Evolutionary conservation across 129 eudicot genomes (phyloP), one percentile per base, ranked within the genome.

Genomic region (Tagetes erecta): DNA sequence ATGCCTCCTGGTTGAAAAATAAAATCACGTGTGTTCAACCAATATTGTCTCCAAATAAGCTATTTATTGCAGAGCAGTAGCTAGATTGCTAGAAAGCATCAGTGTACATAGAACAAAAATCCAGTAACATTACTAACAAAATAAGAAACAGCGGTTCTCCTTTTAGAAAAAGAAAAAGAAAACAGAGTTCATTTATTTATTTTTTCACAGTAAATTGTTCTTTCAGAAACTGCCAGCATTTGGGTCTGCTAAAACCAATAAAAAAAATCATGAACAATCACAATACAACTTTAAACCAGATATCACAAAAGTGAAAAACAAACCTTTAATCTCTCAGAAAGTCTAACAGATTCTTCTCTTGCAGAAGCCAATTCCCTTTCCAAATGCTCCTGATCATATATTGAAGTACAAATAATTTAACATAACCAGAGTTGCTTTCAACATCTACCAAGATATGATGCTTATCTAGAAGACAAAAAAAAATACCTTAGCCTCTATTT

Each of bases 401-500:
- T 56, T 60, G 3, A 72, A 68, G 49, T 69, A 47, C 20, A 72
- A 46, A 49, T 53, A 73, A 56, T 67, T 65, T 44, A 72, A 55
- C 36, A 36, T 65, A 57, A 45, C 62, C 41, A 6, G 57, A 41
- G 62, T 71, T 9, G 13, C 63, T 74, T 74, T 37, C 71, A 63
- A 63, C 36, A 77, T 39, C 69, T 3, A 12, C 64, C 27, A 41
- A 7, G 70, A 65, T 11, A 9, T 53, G 68, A 67, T 36, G 67
- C 68, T 38, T 38, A 72, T 64, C 37, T 27, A 53, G 46, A 79
- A 71, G 14, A 35, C 14, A 42, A 64, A 41, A 65, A n/a, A 47
- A 47, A 67, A 35, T 68, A 94, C 99, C 99, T 88, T 94, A 10
- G 96, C 97, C 71, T 94, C 99, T 53, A 94, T 91, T 84, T 94